phyloP scores from a whole-genome alignment of 768 basidiomycete species.

The Cystobasidiopsis lactophilus region DNA sequence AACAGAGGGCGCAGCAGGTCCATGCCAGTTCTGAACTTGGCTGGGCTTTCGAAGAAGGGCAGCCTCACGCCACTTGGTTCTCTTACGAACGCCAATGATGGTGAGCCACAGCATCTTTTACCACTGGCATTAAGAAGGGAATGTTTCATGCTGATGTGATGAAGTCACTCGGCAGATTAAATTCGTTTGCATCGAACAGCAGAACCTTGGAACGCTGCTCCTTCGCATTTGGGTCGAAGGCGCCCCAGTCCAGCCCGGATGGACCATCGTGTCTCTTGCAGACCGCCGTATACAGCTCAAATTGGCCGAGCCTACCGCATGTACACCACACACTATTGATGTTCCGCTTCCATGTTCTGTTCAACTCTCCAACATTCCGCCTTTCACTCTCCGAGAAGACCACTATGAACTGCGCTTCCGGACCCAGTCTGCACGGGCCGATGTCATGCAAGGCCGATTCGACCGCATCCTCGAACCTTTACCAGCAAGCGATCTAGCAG shows the following conservation, averaged over 20 bases:
- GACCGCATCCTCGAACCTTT: constrained; percentile 23
- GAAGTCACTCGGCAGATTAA: background rate
- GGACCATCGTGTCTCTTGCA: background rate
- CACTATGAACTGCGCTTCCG: constrained; percentile 5
- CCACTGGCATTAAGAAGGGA: too few relatives aligned
- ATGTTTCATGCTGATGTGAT: background rate
- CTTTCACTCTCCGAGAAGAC: background rate
- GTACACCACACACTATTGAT: too few relatives aligned
- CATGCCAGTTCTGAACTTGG: background rate
- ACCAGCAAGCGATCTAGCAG: constrained; percentile 43
- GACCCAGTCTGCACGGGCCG: background rate
- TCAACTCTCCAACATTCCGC: background rate
- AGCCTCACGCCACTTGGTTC: too few relatives aligned
- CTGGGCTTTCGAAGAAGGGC: too few relatives aligned
- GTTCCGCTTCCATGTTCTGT: background rate
- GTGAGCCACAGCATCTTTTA: too few relatives aligned
- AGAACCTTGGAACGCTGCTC: constrained; percentile 4
- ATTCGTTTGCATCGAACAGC: constrained; percentile 5
- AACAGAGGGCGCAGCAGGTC: background rate
- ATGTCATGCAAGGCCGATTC: too few relatives aligned
- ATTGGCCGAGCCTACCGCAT: background rate
- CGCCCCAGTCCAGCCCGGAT: background rate
- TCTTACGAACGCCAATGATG: too few relatives aligned
- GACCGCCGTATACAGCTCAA: constrained; percentile 1
- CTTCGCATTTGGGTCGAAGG: constrained; percentile 3